phyloP scores from a whole-genome alignment of 768 basidiomycete genomes.

The Dioszegia hungarica region DNA sequence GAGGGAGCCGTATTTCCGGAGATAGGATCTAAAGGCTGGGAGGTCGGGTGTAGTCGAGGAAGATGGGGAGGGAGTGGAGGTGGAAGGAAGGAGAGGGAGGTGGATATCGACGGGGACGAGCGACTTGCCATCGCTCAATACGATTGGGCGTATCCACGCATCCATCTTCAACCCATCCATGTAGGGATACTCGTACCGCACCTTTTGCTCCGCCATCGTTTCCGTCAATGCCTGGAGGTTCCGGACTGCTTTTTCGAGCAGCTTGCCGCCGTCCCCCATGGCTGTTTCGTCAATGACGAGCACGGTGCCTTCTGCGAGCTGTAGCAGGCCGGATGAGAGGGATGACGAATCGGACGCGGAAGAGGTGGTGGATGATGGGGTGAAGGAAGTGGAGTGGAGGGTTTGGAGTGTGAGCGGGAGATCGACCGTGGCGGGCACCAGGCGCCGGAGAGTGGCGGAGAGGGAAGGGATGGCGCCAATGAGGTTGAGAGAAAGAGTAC shows the following conservation, averaged over 20 bases:
- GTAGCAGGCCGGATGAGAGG: constrained; percentile 41
- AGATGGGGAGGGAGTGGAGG: no score
- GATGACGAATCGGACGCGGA: constrained; percentile 24
- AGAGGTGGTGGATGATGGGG: constrained; percentile 7
- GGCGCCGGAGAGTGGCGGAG: neutral
- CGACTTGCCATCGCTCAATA: constrained; percentile 42
- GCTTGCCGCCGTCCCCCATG: constrained; percentile 38
- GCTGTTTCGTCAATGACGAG: constrained; percentile 42
- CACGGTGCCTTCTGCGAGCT: constrained; percentile 34
- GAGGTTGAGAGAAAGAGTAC: constrained; percentile 41
- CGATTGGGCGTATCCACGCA: constrained; percentile 28
- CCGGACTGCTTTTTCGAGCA: constrained; percentile 41
- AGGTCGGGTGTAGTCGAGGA: no score
- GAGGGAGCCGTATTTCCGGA: constrained; percentile 6
- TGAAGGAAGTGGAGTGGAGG: constrained; percentile 32
- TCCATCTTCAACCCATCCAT: constrained; percentile 47
- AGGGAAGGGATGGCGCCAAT: constrained; percentile 1
- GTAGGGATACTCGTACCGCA: constrained; percentile 46
- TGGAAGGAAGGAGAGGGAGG: constrained; percentile 15
- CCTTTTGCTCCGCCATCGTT: constrained; percentile 28
- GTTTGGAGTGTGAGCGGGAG: constrained; percentile 30
- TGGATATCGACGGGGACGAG: constrained; percentile 36
- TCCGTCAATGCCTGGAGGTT: constrained; percentile 40
- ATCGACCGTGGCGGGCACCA: constrained; percentile 25
- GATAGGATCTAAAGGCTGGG: constrained; percentile 7